These are phyloP conservation scores for Ogataea corticis DNA, from an alignment of 805 yeast genomes.

Conservation along the genomic window DNA sequence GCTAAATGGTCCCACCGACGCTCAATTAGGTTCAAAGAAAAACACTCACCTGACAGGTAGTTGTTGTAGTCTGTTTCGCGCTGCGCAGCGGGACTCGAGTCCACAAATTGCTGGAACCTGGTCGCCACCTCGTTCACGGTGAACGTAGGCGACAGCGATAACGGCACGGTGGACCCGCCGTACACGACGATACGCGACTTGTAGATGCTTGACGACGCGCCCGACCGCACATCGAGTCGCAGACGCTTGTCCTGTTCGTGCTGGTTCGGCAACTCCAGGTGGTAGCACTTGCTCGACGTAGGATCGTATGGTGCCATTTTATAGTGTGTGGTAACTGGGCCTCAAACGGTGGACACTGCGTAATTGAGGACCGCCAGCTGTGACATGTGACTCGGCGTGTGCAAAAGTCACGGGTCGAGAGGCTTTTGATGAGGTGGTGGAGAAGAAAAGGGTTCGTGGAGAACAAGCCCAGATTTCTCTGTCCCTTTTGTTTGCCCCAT, in stretches of 20 bases:
- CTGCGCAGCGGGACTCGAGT: background rate
- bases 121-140: conserved; percentile 41
- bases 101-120: conserved; percentile 32
- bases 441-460: background rate
- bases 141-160: conserved; percentile 43
- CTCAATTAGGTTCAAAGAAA: conserved; percentile 58
- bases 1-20: conserved; percentile 53
- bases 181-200: conserved; percentile 62
- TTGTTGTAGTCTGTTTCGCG: conserved; percentile 22
- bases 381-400: background rate
- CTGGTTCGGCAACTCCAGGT: conserved; percentile 53
- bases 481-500: background rate
- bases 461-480: conserved; percentile 1
- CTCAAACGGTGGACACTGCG: background rate
- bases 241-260: conserved; percentile 52
- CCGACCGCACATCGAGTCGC: conserved; percentile 63
- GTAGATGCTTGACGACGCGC: conserved; percentile 58
- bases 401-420: background rate
- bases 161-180: conserved; percentile 68
- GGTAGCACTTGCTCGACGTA: conserved; percentile 60
- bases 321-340: background rate
- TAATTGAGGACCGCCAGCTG: background rate
- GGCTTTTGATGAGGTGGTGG: background rate
- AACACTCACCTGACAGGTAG: conserved; percentile 63
- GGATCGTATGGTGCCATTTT: conserved; percentile 65